A percentile compares a stretch with the other conserved stretches of the same genome.
phyloP scores from a whole-genome alignment of 805 yeast species.

The Nadsonia fulvescens region DNA sequence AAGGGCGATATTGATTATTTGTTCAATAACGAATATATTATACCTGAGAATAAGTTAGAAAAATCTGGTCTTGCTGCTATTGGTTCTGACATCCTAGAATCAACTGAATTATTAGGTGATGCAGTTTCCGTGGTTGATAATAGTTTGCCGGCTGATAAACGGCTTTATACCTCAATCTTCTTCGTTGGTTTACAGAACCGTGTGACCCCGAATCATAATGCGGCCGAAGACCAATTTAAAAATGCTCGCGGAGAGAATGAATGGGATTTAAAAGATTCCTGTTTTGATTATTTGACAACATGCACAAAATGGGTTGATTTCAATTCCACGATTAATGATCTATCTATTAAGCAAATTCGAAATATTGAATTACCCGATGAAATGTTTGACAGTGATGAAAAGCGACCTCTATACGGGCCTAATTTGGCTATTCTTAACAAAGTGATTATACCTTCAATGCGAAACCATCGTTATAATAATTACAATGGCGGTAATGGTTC shows the following conservation, averaged over 20 bases:
- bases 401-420: too few relatives aligned
- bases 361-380: too few relatives aligned
- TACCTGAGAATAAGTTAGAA: too few relatives aligned
- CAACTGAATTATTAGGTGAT: slow-evolving; percentile 1
- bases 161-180: slow-evolving; percentile 14
- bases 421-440: too few relatives aligned
- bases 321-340: slow-evolving; percentile 37
- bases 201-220: slow-evolving; percentile 63
- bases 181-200: slow-evolving; percentile 24
- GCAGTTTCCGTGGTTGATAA: slow-evolving; percentile 6
- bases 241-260: slow-evolving; percentile 29
- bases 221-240: slow-evolving; percentile 40
- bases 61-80: too few relatives aligned
- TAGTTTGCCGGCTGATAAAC: slow-evolving; percentile 14
- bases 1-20: slow-evolving; percentile 47
- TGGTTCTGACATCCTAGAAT: too few relatives aligned
- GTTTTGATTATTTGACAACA: slow-evolving; percentile 69
- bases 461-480: too few relatives aligned
- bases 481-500: too few relatives aligned
- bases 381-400: too few relatives aligned
- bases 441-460: too few relatives aligned
- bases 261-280: slow-evolving; percentile 74
- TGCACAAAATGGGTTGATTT: slow-evolving; percentile 61
- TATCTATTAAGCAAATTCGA: slow-evolving; percentile 57
- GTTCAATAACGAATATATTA: too few relatives aligned